Conservation (phyloP, 345 rosid species). For the Streptanthus diversifolius region DNA sequence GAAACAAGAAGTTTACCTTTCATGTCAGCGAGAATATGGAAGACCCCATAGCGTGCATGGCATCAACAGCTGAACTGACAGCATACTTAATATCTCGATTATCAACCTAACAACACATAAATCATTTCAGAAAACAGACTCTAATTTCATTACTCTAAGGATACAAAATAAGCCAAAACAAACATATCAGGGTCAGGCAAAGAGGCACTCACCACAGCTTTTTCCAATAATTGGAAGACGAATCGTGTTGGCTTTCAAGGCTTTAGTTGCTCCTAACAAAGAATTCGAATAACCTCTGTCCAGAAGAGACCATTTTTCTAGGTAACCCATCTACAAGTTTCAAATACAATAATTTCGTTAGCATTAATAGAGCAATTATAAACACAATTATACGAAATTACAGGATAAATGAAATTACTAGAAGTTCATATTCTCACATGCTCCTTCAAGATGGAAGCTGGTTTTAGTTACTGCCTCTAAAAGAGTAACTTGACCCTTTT, state of each 20-base stretch:
- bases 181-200: not conserved
- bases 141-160: constrained; percentile 6
- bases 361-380: not conserved
- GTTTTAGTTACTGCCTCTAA: constrained; percentile 72
- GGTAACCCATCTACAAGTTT: constrained; percentile 47
- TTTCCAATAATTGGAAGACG: constrained; percentile 87
- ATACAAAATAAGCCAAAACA: not conserved
- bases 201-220: constrained; percentile 51
- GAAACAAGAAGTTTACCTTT: constrained; percentile 47
- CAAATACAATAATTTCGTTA: not conserved
- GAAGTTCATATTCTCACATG: constrained; percentile 56
- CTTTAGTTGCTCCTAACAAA: constrained; percentile 75
- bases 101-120: constrained; percentile 50
- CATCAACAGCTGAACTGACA: constrained; percentile 73
- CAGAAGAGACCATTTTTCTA: constrained; percentile 76
- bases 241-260: constrained; percentile 91
- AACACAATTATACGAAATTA: not conserved
- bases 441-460: constrained; percentile 73
- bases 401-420: not conserved
- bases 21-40: constrained; percentile 54
- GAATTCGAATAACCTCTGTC: constrained; percentile 70
- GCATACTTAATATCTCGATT: constrained; percentile 80
- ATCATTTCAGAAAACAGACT: not conserved
- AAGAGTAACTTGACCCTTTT: constrained; percentile 70
- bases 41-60: constrained; percentile 82